Percentiles rank a stretch among this genome's conserved stretches.
Evolutionary conservation across 805 yeast species (phyloP).

Genomic region (Candida hispaniensis): DNA sequence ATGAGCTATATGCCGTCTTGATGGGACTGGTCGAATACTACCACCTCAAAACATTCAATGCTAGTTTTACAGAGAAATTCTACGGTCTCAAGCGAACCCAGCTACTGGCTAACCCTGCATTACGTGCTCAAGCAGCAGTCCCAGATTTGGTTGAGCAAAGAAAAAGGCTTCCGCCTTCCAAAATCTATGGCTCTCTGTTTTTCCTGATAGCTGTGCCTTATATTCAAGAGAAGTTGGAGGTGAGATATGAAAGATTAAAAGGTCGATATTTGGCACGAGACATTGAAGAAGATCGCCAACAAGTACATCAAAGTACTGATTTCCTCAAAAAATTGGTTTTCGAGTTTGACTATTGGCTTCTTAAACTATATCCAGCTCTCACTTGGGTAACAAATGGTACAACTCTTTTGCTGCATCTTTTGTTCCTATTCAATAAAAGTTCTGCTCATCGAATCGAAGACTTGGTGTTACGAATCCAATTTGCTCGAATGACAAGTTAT

Average conservation of each 20-base stretch:
- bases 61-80: constrained; percentile 83
- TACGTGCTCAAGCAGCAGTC: constrained; percentile 25
- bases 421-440: constrained; percentile 55
- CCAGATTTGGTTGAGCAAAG: constrained; percentile 38
- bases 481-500: constrained; percentile 42
- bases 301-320: constrained; percentile 18
- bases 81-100: constrained; percentile 70
- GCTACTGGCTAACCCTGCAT: constrained; percentile 24
- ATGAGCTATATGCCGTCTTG: constrained; percentile 55
- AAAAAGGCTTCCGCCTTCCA: constrained; percentile 43
- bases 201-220: constrained; percentile 55
- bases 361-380: constrained; percentile 51
- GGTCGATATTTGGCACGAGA: constrained; percentile 47
- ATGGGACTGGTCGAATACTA: constrained; percentile 61
- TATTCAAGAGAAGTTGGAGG: constrained; percentile 54
- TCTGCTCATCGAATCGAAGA: constrained; percentile 57
- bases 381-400: constrained; percentile 38
- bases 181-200: constrained; percentile 44
- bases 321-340: constrained; percentile 15
- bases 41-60: constrained; percentile 62
- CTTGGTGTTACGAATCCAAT: constrained; percentile 49
- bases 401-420: constrained; percentile 47
- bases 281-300: constrained; percentile 27
- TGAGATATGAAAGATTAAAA: constrained; percentile 48
- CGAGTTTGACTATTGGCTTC: constrained; percentile 32